Base-by-base conservation (phyloP, 23 red algal genomes). In the Gracilaria domingensis region DNA sequence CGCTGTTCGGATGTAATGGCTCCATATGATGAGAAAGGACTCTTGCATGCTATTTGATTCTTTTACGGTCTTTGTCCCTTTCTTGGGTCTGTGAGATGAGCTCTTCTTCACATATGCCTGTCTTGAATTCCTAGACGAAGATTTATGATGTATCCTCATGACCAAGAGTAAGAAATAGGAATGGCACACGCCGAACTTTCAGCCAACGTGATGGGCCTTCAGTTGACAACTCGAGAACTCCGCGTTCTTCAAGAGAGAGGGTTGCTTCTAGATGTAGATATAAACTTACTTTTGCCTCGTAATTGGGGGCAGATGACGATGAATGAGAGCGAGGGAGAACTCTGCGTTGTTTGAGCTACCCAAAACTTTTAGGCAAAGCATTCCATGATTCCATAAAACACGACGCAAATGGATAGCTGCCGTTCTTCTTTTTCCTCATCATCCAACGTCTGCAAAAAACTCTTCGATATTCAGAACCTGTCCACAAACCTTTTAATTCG, bases 401-500 rank as follows among this genome's bases (percentile, higher is more conserved):
- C 17, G 17, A 18, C 51, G 14, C 8, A 55, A 55, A 55, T 16
- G 18, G 51, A 55, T 55, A 55, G 45, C 12, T 48, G 45, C 45
- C 7, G 45, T 48, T 48, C 45, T 48, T 55, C 13, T 8, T 20
- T 1, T 55, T 55, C 51, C 18, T 55, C 1, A 14, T 17, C 59
- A 64, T 30, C 21, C 28, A 26, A 64, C 25, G 0, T 7, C 28
- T 12, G 38, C 25, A 14, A 69, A 65, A 17, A 69, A 69, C 29
- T 9, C 12, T 13, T 14, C 6, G 12, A 18, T 69, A 69, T 32
- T 34, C 30, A 18, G 14, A 37, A 69, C 64, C 7, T 36, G 2
- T 36, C 12, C 32, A 69, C 38, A 14, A 69, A 69, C 64, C 11
- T 69, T 18, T 69, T 69, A 69, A 69, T 69, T 69, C 64, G 64